Base-by-base conservation (phyloP, 176 grass and related monocot genomes). In the Tillandsia fasciculata region DNA sequence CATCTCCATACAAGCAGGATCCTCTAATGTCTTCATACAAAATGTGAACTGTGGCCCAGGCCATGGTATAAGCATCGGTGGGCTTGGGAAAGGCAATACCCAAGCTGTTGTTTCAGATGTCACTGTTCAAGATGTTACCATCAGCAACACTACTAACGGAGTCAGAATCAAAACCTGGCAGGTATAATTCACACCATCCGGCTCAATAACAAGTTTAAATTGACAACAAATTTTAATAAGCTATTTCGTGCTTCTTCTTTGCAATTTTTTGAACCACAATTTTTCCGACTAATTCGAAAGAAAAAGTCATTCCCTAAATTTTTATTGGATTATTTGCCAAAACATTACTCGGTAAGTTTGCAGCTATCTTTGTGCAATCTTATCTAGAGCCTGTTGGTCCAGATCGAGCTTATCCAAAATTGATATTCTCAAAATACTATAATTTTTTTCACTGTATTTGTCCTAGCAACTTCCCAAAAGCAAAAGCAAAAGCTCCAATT, bases 141-240 rank as follows among this genome's bases (percentile, higher is more conserved):
- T 90, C 15, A 70, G 48, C 58, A 51, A 51, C 68, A 91, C 84
- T 51, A n/a, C n/a, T 56, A 74, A 53, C 8, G 88, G 71, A 51
- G 78, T 84, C 64, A 52, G 88, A 15, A 91, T 91, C 68, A 91
- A 91, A 74, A 91, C 88, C 51, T 91, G 88, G 88, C 88, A 90
- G 86, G 86, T 88, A 77, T 54, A 28, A 17, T 22, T 51, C 22
- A 26, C 20, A 27, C 2, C 48, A 52, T 59, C 24, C 69, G 10
- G 2, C 8, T 13, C 11, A 57, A 11, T 12, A 69, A 12, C n/a
- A 69, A 2, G 49, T 69, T 49, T 69, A n/a, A 18, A 15, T 14
- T 50, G 14, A 57, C 53, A 2, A 18, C 4, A 61, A 61, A 61
- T 20, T 61, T 61, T 61, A 15, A n/a, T 20, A n/a, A 61, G 22